Percentiles rank a stretch among this genome's conserved stretches.
Evolutionary conservation across 1,284 basidiomycete genomes (phyloP).

Genomic region (Ustilago bromivora): DNA sequence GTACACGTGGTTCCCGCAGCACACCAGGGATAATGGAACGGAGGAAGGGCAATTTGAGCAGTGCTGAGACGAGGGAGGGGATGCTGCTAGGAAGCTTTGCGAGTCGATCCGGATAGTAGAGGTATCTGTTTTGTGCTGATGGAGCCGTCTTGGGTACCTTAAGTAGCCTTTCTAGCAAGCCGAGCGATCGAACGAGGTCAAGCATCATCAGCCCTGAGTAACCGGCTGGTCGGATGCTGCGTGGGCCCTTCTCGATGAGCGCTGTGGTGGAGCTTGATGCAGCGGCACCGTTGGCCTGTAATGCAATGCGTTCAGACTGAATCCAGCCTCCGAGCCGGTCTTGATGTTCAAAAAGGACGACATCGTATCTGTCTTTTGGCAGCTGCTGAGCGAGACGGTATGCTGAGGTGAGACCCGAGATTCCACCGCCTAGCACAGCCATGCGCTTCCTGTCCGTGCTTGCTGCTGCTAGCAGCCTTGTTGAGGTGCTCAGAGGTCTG

Average conservation of each 20-base stretch:
- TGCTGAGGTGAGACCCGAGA: conserved; percentile 84
- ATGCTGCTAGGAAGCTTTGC: conserved; percentile 73
- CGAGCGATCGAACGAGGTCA: conserved; percentile 81
- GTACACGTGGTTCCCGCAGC: conserved; percentile 75
- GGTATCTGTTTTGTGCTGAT: conserved; percentile 80
- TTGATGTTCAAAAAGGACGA: conserved; percentile 80
- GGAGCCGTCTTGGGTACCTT: conserved; percentile 77
- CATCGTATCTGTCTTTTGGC: conserved; percentile 71
- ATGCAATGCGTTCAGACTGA: conserved; percentile 75
- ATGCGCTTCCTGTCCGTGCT: conserved; percentile 42
- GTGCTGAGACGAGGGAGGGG: conserved; percentile 67
- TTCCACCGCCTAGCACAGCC: conserved; percentile 82
- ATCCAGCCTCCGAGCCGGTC: conserved; percentile 86
- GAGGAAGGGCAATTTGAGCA: conserved; percentile 60
- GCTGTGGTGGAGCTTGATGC: conserved; percentile 25
- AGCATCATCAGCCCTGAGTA: conserved; percentile 72
- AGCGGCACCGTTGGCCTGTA: conserved; percentile 14
- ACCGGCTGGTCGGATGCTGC: conserved; percentile 63
- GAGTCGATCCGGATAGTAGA: conserved; percentile 76
- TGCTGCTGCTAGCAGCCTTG: conserved; percentile 16
- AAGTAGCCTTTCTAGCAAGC: conserved; percentile 75
- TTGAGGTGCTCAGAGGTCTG: conserved; percentile 17
- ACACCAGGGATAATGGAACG: conserved; percentile 44
- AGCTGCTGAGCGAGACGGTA: conserved; percentile 80
- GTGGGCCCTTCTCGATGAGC: conserved; percentile 62